Evolutionary conservation across 2,329 filamentous ascomycete species (phyloP), one percentile per base, ranked within the genome.

Genomic region (Botryotinia convoluta): DNA sequence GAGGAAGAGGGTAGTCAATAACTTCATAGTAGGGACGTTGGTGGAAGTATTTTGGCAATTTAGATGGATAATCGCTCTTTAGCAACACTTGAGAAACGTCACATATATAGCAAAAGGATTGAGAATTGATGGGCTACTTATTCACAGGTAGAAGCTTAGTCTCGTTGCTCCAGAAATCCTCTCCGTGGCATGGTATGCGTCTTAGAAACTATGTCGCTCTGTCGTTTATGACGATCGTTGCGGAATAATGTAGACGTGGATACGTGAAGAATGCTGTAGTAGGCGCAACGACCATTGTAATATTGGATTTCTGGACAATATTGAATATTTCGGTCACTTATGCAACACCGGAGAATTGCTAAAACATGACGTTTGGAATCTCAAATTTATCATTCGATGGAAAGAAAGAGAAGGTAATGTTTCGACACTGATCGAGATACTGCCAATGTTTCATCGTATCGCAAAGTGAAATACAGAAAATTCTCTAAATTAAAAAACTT

Each of bases 191-290:
- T 57, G 45, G n/a, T 57, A 57, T 68, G 35, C 26, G 48, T 68
- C 35, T 42, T 68, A 26, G n/a, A n/a, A 68, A 54, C 22, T 32
- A 42, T 54, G 22, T 57, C 45, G 16, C 35, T 42, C 26, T 42
- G 16, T 5, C 35, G 26, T 68, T 35, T 35, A 32, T 42, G 48
- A 39, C 26, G 32, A 54, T 67, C 64, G 29, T 9, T 39, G 26
- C 45, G 26, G 51, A 54, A 67, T 63, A 63, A 29, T 29, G 26
- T 57, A 29, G 39, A 68, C 32, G 64, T 20, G 16, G 26, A 29
- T n/a, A 39, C 48, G 64, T 68, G 67, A 69, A 60, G 67, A 69
- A 60, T 69, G 67, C 35, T 57, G 64, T 39, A 22, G 45, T 42
- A 37, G 48, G 45, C 35, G 48, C 45, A 68, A 68, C 9, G 48